Evolutionary conservation across 139 green algal species (phyloP), one percentile per base, ranked within the genome.

Genomic region (Limnomonas spitsbergensis): DNA sequence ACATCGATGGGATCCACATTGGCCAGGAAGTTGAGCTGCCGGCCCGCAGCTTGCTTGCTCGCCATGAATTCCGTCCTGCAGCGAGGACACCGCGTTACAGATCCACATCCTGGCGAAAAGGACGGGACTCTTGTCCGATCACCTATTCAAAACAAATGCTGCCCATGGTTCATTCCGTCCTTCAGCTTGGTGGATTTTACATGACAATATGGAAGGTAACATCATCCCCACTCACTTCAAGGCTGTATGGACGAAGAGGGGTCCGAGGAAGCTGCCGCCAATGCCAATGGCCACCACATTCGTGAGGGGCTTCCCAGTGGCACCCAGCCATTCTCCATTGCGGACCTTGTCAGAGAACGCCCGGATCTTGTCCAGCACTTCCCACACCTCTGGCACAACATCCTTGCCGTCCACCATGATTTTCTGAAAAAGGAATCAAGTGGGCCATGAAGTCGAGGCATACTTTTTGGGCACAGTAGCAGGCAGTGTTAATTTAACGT

Each of bases 1-100:
- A 98, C 94, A 75, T 99, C 96, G 53, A 99, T 96, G 39, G 96
- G 96, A 84, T 99, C 96, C 27, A 99, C 96, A 84, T 99, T 99
- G 66, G 96, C 95, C 56, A 99, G 85, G 90, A 99, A 99, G 38
- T 88, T 89, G 76, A 99, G 87, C 34, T 83, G 71, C 61, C 96
- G 90, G 29, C 92, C 95, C 31, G 86, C 66, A 9, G 90, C 88
- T 40, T 80, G 75, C 4, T 73, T 73, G 36, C 80, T 84, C 34
- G 84, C 85, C 35, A 76, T 82, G 35, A 83, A 80, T 53, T 93
- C 89, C 27, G 85, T 92, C 75, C 88, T 92, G 85, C 29, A 61
- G 1, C 31, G 24, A 71, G 38, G 34, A 20, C 36, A 75, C 20
- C 36, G 24, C n/a, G 9, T 70, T 36, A 32, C 7, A 20, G 4